Evolutionary conservation across 805 yeast genomes (phyloP).

Genomic region (Saccharomycopsis microspora): DNA sequence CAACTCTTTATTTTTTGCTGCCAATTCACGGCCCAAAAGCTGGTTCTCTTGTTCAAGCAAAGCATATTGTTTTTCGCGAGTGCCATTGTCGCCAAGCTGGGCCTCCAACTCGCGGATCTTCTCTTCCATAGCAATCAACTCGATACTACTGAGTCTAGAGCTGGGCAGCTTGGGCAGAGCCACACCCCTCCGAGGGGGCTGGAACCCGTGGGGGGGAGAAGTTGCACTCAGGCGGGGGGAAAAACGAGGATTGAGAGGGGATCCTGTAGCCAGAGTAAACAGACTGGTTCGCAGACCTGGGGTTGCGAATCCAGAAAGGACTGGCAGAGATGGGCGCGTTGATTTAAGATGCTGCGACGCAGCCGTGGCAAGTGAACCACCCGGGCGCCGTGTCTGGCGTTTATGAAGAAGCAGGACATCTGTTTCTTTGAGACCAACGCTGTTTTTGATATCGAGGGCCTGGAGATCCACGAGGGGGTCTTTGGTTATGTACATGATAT

Average conservation of each 20-base stretch:
- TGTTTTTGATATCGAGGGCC: slow-evolving; percentile 5
- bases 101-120: slow-evolving; percentile 12
- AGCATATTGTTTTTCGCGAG: slow-evolving; percentile 10
- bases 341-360: slow-evolving; percentile 15
- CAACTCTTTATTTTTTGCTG: slow-evolving; percentile 13
- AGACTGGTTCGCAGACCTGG: slow-evolving; percentile 2
- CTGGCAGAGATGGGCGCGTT: slow-evolving; percentile 3
- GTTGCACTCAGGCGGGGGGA: slow-evolving; percentile 2
- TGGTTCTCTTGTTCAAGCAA: slow-evolving; percentile 15
- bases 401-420: slow-evolving; percentile 11
- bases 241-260: slow-evolving; percentile 12
- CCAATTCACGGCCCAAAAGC: slow-evolving; percentile 9
- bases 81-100: slow-evolving; percentile 9
- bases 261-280: not conserved
- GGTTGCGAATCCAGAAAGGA: not conserved
- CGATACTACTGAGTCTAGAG: slow-evolving; percentile 8
- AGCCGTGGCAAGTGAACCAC: slow-evolving; percentile 14
- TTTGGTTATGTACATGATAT: not conserved
- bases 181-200: slow-evolving; percentile 9
- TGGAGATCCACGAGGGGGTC: slow-evolving; percentile 6
- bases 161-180: slow-evolving; percentile 1
- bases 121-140: slow-evolving; percentile 16
- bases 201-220: slow-evolving; percentile 6
- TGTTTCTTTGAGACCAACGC: slow-evolving; percentile 13
- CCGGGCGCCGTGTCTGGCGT: slow-evolving; percentile 14